These are phyloP conservation scores for Sporothrix luriei DNA, from an alignment of 2,329 filamentous ascomycete species.

Conservation along the genomic window DNA sequence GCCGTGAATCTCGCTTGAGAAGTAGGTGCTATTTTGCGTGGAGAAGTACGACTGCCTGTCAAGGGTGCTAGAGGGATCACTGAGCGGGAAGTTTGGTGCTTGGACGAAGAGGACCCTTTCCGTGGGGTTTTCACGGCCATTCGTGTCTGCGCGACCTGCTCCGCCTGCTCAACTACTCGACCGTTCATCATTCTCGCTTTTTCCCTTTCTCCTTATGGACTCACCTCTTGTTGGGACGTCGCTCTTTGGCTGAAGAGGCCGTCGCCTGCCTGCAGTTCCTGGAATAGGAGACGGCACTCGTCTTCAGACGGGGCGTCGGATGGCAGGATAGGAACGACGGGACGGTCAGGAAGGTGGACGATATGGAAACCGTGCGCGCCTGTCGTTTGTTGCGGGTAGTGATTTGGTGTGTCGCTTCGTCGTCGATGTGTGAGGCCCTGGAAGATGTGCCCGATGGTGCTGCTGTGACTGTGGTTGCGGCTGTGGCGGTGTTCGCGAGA, in stretches of 20 bases:
- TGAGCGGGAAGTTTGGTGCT: background rate
- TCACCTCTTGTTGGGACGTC: constrained; percentile 19
- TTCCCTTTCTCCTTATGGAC: background rate
- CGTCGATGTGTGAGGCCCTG: constrained; percentile 14
- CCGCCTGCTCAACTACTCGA: constrained; percentile 8
- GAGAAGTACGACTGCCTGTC: background rate
- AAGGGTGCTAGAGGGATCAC: background rate
- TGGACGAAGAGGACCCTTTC: background rate
- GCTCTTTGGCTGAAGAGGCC: background rate
- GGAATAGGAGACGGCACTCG: constrained; percentile 37
- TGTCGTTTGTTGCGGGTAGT: background rate
- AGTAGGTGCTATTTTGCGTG: background rate
- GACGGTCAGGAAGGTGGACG: constrained; percentile 40
- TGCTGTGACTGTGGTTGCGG: constrained; percentile 16
- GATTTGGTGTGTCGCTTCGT: constrained; percentile 1
- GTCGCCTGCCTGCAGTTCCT: background rate
- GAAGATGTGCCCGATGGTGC: constrained; percentile 23
- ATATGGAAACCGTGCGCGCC: constrained; percentile 26
- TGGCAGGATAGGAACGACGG: constrained; percentile 32
- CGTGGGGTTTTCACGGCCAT: background rate
- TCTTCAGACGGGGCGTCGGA: constrained; percentile 40
- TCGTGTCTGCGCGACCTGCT: background rate
- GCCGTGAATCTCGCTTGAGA: constrained; percentile 1
- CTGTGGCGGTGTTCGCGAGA: constrained; percentile 2
- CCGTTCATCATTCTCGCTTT: constrained; percentile 1